Percentiles rank a stretch among this genome's conserved stretches.
Conservation (phyloP, 2,329 filamentous ascomycete genomes). For the Hypoxylon sp. region DNA sequence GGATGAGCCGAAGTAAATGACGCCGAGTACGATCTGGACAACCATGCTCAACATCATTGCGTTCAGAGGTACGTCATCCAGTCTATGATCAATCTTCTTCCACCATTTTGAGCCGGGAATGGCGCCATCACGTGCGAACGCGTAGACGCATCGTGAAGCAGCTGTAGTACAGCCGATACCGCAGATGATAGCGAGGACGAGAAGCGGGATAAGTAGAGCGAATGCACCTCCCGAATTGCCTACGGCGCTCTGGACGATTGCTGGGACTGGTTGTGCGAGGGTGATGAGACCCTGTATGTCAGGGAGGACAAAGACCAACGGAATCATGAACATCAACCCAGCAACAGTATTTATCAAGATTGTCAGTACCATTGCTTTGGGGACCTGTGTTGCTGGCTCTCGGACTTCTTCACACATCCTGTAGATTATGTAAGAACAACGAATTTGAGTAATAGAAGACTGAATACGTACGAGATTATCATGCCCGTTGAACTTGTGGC, state of each 20-base stretch:
- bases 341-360: conserved; percentile 75
- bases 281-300: conserved; percentile 68
- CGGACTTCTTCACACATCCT: conserved; percentile 82
- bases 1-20: conserved; percentile 77
- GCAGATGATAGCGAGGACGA: conserved; percentile 75
- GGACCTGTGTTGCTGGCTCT: conserved; percentile 75
- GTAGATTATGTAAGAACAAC: conserved; percentile 34
- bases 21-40: conserved; percentile 72
- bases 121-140: conserved; percentile 77
- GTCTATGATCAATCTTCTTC: conserved; percentile 70
- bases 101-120: conserved; percentile 73
- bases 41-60: conserved; percentile 79
- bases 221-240: conserved; percentile 73
- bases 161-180: conserved; percentile 78
- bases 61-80: conserved; percentile 76
- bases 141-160: conserved; percentile 75
- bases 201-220: conserved; percentile 72
- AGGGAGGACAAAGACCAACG: conserved; percentile 77
- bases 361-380: conserved; percentile 78
- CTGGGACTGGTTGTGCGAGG: conserved; percentile 72
- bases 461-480: conserved; percentile 76
- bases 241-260: conserved; percentile 73
- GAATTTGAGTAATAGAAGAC: conserved; percentile 18
- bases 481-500: conserved; percentile 83
- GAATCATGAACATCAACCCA: conserved; percentile 77